Percentiles rank a stretch among this genome's conserved stretches.
Conservation (phyloP, 257 asterid genomes). For the Solanum dulcamara region DNA sequence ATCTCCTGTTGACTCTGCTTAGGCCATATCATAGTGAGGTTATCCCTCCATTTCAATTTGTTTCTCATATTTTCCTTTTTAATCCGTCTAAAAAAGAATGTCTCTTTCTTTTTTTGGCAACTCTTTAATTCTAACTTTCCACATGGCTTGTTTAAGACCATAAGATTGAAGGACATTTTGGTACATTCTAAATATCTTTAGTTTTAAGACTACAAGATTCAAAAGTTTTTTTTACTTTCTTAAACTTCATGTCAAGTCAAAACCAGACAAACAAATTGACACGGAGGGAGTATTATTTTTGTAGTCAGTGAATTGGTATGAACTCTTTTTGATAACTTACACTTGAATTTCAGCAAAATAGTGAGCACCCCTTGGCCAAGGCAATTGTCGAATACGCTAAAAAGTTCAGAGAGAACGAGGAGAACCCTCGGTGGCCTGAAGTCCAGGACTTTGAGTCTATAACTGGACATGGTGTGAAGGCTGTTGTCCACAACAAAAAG, state of each 20-base stretch:
- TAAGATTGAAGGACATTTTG: neutral
- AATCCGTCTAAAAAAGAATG: neutral
- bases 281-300: too few species aligned
- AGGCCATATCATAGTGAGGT: neutral
- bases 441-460: conserved; percentile 3
- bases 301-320: neutral
- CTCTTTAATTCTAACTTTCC: neutral
- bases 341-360: conserved; percentile 3
- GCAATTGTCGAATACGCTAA: conserved; percentile 14
- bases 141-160: neutral
- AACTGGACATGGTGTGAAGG: conserved; percentile 13
- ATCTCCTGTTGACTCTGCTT: neutral
- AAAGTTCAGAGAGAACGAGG: neutral
- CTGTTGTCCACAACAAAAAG: neutral
- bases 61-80: neutral
- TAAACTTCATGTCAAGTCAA: too few species aligned
- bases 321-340: neutral
- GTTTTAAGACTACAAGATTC: too few species aligned
- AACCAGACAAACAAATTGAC: too few species aligned
- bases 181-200: too few species aligned
- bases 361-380: conserved; percentile 18
- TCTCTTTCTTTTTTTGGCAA: neutral
- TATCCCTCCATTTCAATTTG: neutral
- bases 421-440: neutral
- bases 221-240: too few species aligned